Evolutionary conservation across 306 rosid genomes (phyloP).

Genomic region (Cicer judaicum): DNA sequence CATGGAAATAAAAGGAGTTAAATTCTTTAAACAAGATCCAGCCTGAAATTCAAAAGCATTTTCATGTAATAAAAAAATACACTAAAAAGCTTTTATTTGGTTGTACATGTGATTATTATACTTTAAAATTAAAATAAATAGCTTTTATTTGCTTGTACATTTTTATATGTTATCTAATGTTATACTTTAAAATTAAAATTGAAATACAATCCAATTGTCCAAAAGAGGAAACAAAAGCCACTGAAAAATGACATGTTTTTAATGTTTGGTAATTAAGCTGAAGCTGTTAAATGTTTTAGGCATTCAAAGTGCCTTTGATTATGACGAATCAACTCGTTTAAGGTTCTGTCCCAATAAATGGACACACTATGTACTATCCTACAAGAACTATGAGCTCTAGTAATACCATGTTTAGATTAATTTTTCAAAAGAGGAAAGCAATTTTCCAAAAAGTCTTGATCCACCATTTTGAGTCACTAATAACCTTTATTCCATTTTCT

Average conservation of each 20-base stretch:
- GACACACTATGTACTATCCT: slow-evolving; percentile 20
- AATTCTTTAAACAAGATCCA: slow-evolving; percentile 42
- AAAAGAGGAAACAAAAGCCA: slow-evolving; percentile 42
- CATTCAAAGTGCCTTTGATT: slow-evolving; percentile 27
- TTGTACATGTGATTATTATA: neutral
- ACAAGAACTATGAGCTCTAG: slow-evolving; percentile 4
- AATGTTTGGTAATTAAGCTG: slow-evolving; percentile 35
- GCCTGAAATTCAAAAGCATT: slow-evolving; percentile 41
- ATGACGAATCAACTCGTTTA: slow-evolving; percentile 36
- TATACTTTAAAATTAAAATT: slow-evolving; percentile 36
- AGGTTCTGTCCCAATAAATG: neutral
- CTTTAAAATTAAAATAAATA: slow-evolving; percentile 30
- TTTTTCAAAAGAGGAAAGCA: slow-evolving; percentile 25
- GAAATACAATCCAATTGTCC: slow-evolving; percentile 27
- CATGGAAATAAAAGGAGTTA: slow-evolving; percentile 39
- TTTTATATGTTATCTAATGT: neutral
- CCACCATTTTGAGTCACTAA: slow-evolving; percentile 11
- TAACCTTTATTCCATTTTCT: slow-evolving; percentile 17
- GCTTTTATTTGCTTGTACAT: neutral
- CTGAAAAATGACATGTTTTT: slow-evolving; percentile 32
- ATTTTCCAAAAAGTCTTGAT: slow-evolving; percentile 5
- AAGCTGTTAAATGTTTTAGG: slow-evolving; percentile 11
- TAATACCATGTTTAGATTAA: slow-evolving; percentile 19
- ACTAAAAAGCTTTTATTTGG: slow-evolving; percentile 17
- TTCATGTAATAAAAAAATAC: neutral